phyloP scores from a whole-genome alignment of 2,329 filamentous ascomycete genomes.

The Fusarium musae region DNA sequence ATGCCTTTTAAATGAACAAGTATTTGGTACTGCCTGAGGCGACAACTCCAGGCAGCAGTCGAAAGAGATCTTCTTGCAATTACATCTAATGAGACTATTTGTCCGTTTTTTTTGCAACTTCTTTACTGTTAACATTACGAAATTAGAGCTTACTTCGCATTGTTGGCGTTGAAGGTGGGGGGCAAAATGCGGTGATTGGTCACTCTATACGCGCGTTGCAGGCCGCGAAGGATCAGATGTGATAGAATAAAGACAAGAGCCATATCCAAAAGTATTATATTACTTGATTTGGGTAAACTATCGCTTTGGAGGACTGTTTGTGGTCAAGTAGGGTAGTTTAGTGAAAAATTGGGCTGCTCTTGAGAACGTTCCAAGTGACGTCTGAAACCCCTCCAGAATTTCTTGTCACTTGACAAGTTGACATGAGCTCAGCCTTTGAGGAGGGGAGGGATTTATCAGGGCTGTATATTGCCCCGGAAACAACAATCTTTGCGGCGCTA shows the following conservation, averaged over 20 bases:
- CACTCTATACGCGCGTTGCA: not conserved
- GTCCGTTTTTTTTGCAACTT: no score
- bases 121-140: not conserved
- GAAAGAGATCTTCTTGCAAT: not conserved
- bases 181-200: not conserved
- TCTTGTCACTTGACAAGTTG: not conserved
- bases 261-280: not conserved
- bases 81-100: not conserved
- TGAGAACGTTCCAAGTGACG: no score
- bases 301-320: no score
- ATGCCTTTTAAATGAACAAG: not conserved
- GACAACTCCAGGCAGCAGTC: not conserved
- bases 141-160: not conserved
- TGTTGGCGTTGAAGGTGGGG: not conserved
- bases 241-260: not conserved
- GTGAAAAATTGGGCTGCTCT: not conserved
- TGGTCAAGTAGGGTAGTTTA: not conserved
- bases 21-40: not conserved
- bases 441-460: no score
- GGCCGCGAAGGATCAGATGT: not conserved
- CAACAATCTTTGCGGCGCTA: not conserved
- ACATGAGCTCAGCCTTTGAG: not conserved
- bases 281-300: not conserved
- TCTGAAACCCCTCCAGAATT: not conserved
- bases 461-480: not conserved